Evolutionary conservation across 257 asterid genomes (phyloP), one percentile per base, ranked within the genome.

Genomic region (Penstemon newberryi): DNA sequence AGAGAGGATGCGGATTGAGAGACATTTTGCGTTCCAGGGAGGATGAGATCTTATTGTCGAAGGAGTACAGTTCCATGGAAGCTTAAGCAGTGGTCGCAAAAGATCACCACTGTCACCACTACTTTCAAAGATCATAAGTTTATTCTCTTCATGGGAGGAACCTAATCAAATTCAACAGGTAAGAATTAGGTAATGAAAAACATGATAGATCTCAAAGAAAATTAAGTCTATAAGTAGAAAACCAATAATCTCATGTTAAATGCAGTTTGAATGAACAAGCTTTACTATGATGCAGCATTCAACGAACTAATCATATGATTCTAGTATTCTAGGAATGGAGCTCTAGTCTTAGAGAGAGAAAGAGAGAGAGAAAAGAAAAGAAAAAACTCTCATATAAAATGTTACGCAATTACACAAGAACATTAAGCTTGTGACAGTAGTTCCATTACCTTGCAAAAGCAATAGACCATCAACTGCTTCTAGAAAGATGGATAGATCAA

Each of bases 381-480:
- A 54, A 47, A 43, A 7, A 56, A 37, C 19, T 54, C 55, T 39
- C 53, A 61, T 7, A 25, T 9, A 60, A 25, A 8, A 44, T 13
- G 33, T 19, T 7, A 59, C 60, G 41, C 67, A 71, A 67, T 43
- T 65, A 58, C 49, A 10, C 7, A 19, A 47, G 39, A 50, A 69
- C 52, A 56, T 56, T 25, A 70, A 54, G 70, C 63, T 70, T 62
- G 60, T 9, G 11, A 61, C 18, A 60, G 63, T 67, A 75, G 63
- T 63, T 63, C 39, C 49, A 73, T 79, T 81, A 87, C 99, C 96
- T 84, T 73, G 80, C 74, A 83, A 75, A 68, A 79, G 77, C 80
- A 88, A 77, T 70, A 90, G 70, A 74, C 77, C 75, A 82, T 87
- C 79, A 61, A 93, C 83, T 52, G 96, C 99, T 85, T 84, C 95